A percentile compares a stretch with the other conserved stretches of the same genome.
Evolutionary conservation across 2,329 filamentous ascomycete species (phyloP).

Genomic region (Diaporthe australafricana): DNA sequence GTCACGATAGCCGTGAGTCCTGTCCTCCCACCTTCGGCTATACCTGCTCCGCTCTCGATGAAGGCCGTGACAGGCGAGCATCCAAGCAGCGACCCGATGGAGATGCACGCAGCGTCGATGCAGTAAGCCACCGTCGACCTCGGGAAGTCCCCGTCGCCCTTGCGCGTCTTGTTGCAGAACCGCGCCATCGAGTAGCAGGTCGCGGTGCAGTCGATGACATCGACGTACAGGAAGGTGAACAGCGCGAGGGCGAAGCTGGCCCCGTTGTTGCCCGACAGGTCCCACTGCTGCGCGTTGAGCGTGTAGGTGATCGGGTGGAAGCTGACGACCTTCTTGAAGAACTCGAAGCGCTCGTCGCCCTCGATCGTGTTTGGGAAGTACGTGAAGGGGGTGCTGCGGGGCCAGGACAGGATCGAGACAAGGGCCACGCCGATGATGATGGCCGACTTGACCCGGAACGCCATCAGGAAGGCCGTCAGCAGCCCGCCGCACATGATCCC

Average conservation of each 20-base stretch:
- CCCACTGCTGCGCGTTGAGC: slow-evolving; percentile 75
- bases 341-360: slow-evolving; percentile 75
- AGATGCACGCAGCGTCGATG: slow-evolving; percentile 77
- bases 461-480: slow-evolving; percentile 83
- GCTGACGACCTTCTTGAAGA: slow-evolving; percentile 78
- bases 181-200: slow-evolving; percentile 86
- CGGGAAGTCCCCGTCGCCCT: slow-evolving; percentile 80
- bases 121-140: slow-evolving; percentile 85
- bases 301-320: slow-evolving; percentile 77
- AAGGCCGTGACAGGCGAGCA: slow-evolving; percentile 87
- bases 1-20: slow-evolving; percentile 85
- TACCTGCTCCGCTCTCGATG: slow-evolving; percentile 90
- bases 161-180: slow-evolving; percentile 69
- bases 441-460: slow-evolving; percentile 79
- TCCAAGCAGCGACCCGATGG: slow-evolving; percentile 79
- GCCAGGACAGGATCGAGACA: slow-evolving; percentile 81
- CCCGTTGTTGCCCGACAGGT: slow-evolving; percentile 63
- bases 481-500: slow-evolving; percentile 85
- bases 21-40: slow-evolving; percentile 87
- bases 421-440: slow-evolving; percentile 79
- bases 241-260: slow-evolving; percentile 77
- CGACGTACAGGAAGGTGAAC: slow-evolving; percentile 83
- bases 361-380: slow-evolving; percentile 76
- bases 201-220: slow-evolving; percentile 82
- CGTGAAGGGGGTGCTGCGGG: slow-evolving; percentile 75